These are phyloP conservation scores for Metarhizium brunneum DNA, from an alignment of 2,329 filamentous ascomycete genomes.

Conservation along the genomic window DNA sequence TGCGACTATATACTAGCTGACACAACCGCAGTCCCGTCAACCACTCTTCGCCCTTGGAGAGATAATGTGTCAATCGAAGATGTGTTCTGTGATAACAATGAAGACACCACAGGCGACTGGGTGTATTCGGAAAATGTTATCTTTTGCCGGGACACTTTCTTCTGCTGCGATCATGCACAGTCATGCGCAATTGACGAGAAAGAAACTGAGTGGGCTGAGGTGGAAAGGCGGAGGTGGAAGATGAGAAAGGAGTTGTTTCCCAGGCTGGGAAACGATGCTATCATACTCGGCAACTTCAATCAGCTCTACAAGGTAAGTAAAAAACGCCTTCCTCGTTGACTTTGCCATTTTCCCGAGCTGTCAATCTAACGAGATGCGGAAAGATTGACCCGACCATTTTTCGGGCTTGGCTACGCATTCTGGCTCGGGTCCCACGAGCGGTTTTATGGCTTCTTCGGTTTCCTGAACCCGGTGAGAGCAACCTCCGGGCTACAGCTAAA, in stretches of 20 bases:
- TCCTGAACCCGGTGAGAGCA: constrained; percentile 82
- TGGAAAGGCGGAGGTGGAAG: constrained; percentile 73
- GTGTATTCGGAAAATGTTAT: constrained; percentile 96
- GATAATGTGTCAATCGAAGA: constrained; percentile 68
- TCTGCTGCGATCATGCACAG: constrained; percentile 94
- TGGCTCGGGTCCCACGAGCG: constrained; percentile 75
- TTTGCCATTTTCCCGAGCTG: neutral
- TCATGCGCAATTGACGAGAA: constrained; percentile 67
- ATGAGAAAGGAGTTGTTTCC: constrained; percentile 95
- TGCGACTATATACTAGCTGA: constrained; percentile 96
- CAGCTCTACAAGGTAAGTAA: constrained; percentile 85
- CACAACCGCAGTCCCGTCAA: constrained; percentile 70
- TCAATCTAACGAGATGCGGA: neutral
- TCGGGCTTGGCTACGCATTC: constrained; percentile 87
- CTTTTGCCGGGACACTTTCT: constrained; percentile 90
- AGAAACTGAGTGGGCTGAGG: constrained; percentile 69
- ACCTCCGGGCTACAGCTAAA: constrained; percentile 70
- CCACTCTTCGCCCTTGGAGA: constrained; percentile 72
- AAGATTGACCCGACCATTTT: constrained; percentile 97
- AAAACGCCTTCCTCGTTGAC: neutral
- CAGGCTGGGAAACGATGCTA: constrained; percentile 64
- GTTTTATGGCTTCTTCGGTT: constrained; percentile 96
- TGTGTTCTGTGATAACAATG: constrained; percentile 54
- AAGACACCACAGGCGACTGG: constrained; percentile 68
- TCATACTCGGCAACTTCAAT: constrained; percentile 97